phyloP scores from a whole-genome alignment of 192 early-diverging fungal genomes.

The Coemansia guatemalensis region DNA sequence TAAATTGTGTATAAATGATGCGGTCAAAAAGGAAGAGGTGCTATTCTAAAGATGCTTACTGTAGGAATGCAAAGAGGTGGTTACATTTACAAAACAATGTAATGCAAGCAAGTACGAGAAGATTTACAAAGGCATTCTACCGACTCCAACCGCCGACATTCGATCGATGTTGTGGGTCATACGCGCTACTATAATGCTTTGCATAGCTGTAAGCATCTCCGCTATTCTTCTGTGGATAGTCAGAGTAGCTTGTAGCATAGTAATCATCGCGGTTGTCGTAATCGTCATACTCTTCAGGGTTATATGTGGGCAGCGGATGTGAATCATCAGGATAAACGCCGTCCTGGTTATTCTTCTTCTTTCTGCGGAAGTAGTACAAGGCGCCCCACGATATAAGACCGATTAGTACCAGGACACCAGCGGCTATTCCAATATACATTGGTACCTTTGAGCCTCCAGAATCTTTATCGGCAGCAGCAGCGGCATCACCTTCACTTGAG shows the following conservation, averaged over 20 bases:
- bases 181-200: neutral
- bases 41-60: too few relatives aligned
- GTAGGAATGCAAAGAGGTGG: too few relatives aligned
- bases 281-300: neutral
- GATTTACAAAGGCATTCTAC: too few relatives aligned
- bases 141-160: too few relatives aligned
- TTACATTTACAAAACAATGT: too few relatives aligned
- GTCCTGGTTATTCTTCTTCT: constrained; percentile 9
- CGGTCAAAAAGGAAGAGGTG: too few relatives aligned
- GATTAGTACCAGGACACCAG: constrained; percentile 11
- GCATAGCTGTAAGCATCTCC: neutral
- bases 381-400: constrained; percentile 29
- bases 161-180: too few relatives aligned
- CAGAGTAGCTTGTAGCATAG: neutral
- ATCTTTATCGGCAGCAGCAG: neutral
- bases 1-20: too few relatives aligned
- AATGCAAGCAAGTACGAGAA: too few relatives aligned
- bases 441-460: neutral
- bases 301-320: too few relatives aligned
- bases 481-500: neutral
- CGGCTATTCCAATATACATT: constrained; percentile 13
- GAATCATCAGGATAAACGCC: too few relatives aligned
- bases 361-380: constrained; percentile 22
- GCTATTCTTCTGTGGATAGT: neutral
- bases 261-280: neutral